Evolutionary conservation across 495 filamentous ascomycete species (phyloP).

Genomic region (Hapsidospora chrysogenum): DNA sequence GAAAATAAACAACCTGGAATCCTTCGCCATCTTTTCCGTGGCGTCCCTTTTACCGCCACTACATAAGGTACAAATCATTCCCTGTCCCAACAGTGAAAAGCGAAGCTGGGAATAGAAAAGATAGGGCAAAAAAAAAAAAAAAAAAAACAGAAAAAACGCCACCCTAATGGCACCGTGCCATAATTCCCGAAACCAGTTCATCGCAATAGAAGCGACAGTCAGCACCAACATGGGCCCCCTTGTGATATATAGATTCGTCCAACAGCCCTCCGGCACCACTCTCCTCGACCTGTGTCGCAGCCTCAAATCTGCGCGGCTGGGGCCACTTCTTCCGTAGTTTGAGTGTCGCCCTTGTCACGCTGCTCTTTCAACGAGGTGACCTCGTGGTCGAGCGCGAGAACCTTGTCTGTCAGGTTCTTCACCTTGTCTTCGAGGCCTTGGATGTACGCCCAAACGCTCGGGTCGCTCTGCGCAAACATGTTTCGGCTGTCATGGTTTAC

Average conservation of each 20-base stretch:
- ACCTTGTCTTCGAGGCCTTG: conserved; percentile 32
- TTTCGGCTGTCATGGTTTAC: conserved; percentile 19
- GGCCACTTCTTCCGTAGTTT: conserved; percentile 1
- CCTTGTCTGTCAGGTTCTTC: conserved; percentile 17
- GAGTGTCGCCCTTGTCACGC: conserved; percentile 7
- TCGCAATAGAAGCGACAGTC: too few relatives aligned
- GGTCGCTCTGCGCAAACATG: conserved; percentile 27
- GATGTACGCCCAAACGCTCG: conserved; percentile 29
- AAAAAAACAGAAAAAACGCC: background rate
- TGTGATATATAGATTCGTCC: background rate
- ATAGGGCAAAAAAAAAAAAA: background rate
- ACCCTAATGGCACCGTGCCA: too few relatives aligned
- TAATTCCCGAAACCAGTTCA: too few relatives aligned
- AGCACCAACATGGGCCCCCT: too few relatives aligned
- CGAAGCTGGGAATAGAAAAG: too few relatives aligned
- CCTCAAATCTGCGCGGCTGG: too few relatives aligned
- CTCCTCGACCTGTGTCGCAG: background rate
- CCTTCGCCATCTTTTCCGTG: too few relatives aligned
- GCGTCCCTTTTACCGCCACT: too few relatives aligned
- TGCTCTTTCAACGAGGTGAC: conserved; percentile 16
- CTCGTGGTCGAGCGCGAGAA: conserved; percentile 24
- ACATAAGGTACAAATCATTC: too few relatives aligned
- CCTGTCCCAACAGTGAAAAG: too few relatives aligned
- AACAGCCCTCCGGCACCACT: background rate
- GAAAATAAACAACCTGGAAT: too few relatives aligned